Evolutionary conservation across 352 stramenopile genomes (phyloP).

Genomic region (Globisporangium ultimum): DNA sequence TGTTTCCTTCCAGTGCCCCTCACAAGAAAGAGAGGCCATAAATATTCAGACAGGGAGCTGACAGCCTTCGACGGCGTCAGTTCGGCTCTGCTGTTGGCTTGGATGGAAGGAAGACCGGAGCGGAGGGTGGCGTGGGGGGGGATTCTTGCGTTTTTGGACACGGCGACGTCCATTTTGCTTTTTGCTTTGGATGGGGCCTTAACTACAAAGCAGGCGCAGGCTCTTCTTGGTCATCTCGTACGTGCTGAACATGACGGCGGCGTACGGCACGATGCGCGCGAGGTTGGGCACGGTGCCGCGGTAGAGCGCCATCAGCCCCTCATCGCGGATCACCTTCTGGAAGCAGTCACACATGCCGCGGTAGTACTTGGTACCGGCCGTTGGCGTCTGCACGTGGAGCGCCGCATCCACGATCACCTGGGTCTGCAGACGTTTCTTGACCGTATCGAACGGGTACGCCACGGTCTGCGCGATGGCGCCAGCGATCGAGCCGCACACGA

Average conservation of each 20-base stretch:
- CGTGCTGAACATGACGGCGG: conserved; percentile 81
- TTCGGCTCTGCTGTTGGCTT: too few relatives aligned
- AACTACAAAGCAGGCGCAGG: conserved; percentile 30
- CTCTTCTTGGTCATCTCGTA: conserved; percentile 79
- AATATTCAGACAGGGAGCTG: too few relatives aligned
- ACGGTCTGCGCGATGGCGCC: conserved; percentile 78
- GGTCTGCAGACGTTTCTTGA: conserved; percentile 80
- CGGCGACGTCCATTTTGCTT: not conserved
- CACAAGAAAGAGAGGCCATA: too few relatives aligned
- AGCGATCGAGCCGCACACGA: conserved; percentile 69
- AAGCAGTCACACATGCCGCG: conserved; percentile 78
- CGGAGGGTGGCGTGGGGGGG: too few relatives aligned
- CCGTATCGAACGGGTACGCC: conserved; percentile 81
- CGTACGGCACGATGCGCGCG: conserved; percentile 74
- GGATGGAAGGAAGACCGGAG: too few relatives aligned
- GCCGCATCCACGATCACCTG: conserved; percentile 25
- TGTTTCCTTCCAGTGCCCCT: too few relatives aligned
- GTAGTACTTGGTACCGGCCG: conserved; percentile 30
- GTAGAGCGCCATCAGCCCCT: conserved; percentile 68
- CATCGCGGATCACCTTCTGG: conserved; percentile 60
- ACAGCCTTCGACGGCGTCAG: too few relatives aligned
- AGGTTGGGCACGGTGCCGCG: conserved; percentile 77
- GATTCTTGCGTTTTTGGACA: too few relatives aligned
- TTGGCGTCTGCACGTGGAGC: conserved; percentile 8
- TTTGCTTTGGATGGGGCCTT: not conserved